Evolutionary conservation across 257 asterid genomes (phyloP), one percentile per base, ranked within the genome.

Genomic region (Gentiana straminea): DNA sequence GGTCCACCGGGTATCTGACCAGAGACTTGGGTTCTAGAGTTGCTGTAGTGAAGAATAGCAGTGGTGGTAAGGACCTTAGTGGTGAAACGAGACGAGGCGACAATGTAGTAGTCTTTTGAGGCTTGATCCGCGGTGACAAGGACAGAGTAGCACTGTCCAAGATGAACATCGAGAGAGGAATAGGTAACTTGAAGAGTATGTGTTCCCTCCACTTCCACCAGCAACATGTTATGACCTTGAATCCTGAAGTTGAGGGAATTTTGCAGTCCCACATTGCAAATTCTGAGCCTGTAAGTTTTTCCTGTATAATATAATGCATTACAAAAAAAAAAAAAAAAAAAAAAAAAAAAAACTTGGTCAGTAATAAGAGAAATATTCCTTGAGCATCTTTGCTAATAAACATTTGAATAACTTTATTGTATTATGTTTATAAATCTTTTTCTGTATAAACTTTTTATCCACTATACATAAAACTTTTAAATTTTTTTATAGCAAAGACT

Each of bases 121-220:
- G 68, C 71, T 59, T 91, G 98, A 58, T 91, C 95, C 2, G 94
- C 95, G 0, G 98, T 84, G 32, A 87, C 57, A 3, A 91, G 92
- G 34, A 91, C 94, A 0, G 98, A 91, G 80, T 70, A 82, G 62
- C 95, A 87, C 12, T 91, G 98, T 1, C 96, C 98, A 39, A 68
- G 73, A 46, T 91, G 98, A 60, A 91, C 70, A 52, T 91, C 98
- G 3, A 87, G 78, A 3, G 96, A 82, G 15, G 96, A 91, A 60
- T 77, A 91, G 61, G 82, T 78, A 8, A 70, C 71, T 60, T 91
- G 98, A 62, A 84, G 35, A 0, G 98, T 91, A 82, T 91, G 98
- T 2, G 98, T 91, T 44, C 98, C 98, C 52, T 91, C 98, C 1
- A 91, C 95, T 69, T 91, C 98, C 3, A 91, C 96, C 55, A 91